phyloP scores from a whole-genome alignment of 768 basidiomycete genomes.

The Mycena capillaripes region DNA sequence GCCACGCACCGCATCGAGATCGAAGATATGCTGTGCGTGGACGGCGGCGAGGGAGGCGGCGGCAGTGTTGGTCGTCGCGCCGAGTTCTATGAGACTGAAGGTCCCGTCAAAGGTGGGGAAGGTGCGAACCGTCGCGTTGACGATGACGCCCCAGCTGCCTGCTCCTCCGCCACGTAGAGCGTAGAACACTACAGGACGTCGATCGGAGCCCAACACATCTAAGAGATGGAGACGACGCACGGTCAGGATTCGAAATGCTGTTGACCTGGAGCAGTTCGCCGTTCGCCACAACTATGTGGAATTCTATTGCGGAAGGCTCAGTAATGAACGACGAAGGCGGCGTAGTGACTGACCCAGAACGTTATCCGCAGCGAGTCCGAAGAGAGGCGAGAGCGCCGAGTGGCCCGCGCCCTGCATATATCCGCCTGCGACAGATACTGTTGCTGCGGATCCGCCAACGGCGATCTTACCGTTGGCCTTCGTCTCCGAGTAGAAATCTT shows the following conservation, averaged over 20 bases:
- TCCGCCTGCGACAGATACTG: conserved; percentile 44
- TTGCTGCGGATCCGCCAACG: background rate
- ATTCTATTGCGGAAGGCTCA: conserved; percentile 41
- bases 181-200: too few species aligned
- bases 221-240: too few species aligned
- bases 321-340: too few species aligned
- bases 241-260: conserved; percentile 48
- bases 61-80: conserved; percentile 29
- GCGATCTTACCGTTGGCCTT: background rate
- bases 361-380: too few species aligned
- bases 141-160: too few species aligned
- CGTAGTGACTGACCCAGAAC: too few species aligned
- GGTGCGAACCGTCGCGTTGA: too few species aligned
- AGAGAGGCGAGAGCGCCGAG: conserved; percentile 44
- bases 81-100: conserved; percentile 37
- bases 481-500: too few species aligned
- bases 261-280: conserved; percentile 45
- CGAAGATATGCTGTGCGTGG: too few species aligned
- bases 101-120: too few species aligned
- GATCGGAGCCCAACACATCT: too few species aligned
- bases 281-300: conserved; percentile 46
- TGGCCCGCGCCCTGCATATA: conserved; percentile 49
- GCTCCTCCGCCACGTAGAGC: too few species aligned
- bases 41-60: conserved; percentile 49
- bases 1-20: conserved; percentile 45